Conservation (phyloP, 1,284 basidiomycete genomes). For the Pyrrhoderma lamaoense region DNA sequence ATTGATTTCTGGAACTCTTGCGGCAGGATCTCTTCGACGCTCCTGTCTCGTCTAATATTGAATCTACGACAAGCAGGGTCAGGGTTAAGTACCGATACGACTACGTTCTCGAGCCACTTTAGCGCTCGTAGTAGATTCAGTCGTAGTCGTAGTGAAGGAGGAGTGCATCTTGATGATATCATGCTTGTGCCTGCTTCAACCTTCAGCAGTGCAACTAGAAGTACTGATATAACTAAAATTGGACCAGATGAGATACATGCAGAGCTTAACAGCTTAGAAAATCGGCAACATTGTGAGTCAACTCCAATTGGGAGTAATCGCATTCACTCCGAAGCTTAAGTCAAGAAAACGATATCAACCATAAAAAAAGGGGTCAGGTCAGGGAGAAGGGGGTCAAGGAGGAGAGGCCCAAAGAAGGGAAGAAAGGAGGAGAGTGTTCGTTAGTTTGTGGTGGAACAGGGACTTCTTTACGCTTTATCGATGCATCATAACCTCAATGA, state of each 20-base stretch:
- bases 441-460: too few species aligned
- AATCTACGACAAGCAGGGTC: conserved; percentile 8
- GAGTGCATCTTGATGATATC: background rate
- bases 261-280: background rate
- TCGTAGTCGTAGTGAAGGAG: background rate
- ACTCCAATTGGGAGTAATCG: too few species aligned
- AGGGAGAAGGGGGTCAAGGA: too few species aligned
- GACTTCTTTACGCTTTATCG: too few species aligned
- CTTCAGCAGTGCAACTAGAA: conserved; percentile 4
- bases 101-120: conserved; percentile 3
- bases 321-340: too few species aligned
- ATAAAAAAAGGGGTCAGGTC: too few species aligned
- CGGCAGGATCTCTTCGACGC: conserved; percentile 9
- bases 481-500: too few species aligned
- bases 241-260: background rate
- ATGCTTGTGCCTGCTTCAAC: conserved; percentile 7
- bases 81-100: background rate
- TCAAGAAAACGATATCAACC: too few species aligned
- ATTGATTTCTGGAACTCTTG: background rate
- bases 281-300: too few species aligned
- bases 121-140: background rate
- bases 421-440: too few species aligned
- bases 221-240: too few species aligned
- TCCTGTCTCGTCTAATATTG: conserved; percentile 14
- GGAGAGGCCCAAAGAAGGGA: too few species aligned